Conservation (phyloP, 805 yeast genomes). For the Tetrapisispora fleetii region DNA sequence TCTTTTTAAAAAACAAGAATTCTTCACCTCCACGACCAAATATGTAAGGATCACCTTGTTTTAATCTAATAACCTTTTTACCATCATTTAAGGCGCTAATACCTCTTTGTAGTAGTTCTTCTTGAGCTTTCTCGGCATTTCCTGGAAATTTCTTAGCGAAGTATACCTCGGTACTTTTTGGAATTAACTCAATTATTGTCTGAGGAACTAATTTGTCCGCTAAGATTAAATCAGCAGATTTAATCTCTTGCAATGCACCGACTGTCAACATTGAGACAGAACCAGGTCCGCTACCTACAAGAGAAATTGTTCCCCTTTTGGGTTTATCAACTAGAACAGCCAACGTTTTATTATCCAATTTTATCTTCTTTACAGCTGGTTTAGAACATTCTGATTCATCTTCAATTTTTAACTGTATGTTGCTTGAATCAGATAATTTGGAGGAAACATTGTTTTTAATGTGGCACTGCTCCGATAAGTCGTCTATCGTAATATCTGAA, state of each 20-base stretch:
- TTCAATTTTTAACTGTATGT: neutral
- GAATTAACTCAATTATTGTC: conserved; percentile 74
- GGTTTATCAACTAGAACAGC: neutral
- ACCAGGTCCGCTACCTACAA: conserved; percentile 96
- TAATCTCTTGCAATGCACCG: conserved; percentile 75
- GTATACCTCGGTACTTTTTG: conserved; percentile 59
- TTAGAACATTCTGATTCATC: neutral
- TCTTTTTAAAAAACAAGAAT: conserved; percentile 50
- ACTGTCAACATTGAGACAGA: conserved; percentile 69
- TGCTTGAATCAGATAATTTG: neutral
- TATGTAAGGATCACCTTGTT: conserved; percentile 95
- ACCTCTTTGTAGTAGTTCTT: conserved; percentile 69
- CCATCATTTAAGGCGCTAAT: conserved; percentile 55
- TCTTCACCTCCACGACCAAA: conserved; percentile 98
- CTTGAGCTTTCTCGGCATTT: conserved; percentile 88
- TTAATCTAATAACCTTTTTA: conserved; percentile 71
- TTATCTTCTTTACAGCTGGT: neutral
- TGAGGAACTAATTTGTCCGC: conserved; percentile 93
- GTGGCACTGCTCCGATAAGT: conserved; percentile 8
- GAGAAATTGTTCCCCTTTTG: conserved; percentile 48
- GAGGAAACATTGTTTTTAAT: too few relatives aligned
- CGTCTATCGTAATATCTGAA: conserved; percentile 46
- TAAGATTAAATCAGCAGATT: conserved; percentile 70
- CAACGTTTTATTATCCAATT: neutral
- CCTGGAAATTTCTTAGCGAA: conserved; percentile 95